Evolutionary conservation across 1,284 basidiomycete genomes (phyloP).

Genomic region (Lentinus polychrous): DNA sequence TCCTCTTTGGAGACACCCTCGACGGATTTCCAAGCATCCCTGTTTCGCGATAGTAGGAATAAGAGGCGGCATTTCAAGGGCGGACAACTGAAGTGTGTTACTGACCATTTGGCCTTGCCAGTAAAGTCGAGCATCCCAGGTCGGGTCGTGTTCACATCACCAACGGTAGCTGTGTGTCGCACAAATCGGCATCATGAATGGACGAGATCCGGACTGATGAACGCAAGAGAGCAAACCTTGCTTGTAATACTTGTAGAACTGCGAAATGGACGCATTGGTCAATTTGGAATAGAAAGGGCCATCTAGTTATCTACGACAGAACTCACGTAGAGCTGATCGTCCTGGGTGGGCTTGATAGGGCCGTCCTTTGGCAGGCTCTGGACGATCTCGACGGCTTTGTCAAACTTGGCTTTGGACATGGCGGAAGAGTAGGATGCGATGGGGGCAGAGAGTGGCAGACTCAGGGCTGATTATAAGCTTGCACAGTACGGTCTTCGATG

Average conservation of each 20-base stretch:
- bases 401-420: conserved; percentile 66
- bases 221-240: conserved; percentile 52
- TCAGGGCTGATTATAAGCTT: conserved; percentile 4
- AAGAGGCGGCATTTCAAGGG: background rate
- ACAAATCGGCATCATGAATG: background rate
- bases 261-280: conserved; percentile 12
- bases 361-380: conserved; percentile 74
- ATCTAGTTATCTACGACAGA: background rate
- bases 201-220: conserved; percentile 3
- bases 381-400: conserved; percentile 74
- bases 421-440: conserved; percentile 19
- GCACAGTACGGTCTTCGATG: conserved; percentile 28
- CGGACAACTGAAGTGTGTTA: conserved; percentile 8
- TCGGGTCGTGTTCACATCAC: conserved; percentile 57
- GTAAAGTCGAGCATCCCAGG: conserved; percentile 75
- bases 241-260: conserved; percentile 95
- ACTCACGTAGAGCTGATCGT: conserved; percentile 75
- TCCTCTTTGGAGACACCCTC: conserved; percentile 70
- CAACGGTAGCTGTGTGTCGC: conserved; percentile 53
- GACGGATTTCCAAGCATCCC: conserved; percentile 84
- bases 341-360: conserved; percentile 67
- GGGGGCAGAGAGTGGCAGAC: conserved; percentile 5
- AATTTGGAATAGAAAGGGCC: conserved; percentile 3
- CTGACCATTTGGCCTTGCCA: conserved; percentile 82
- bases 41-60: conserved; percentile 21